A percentile compares a stretch with the other conserved stretches of the same genome.
Conservation (phyloP, 257 asterid genomes). For the Scutellaria minor region DNA sequence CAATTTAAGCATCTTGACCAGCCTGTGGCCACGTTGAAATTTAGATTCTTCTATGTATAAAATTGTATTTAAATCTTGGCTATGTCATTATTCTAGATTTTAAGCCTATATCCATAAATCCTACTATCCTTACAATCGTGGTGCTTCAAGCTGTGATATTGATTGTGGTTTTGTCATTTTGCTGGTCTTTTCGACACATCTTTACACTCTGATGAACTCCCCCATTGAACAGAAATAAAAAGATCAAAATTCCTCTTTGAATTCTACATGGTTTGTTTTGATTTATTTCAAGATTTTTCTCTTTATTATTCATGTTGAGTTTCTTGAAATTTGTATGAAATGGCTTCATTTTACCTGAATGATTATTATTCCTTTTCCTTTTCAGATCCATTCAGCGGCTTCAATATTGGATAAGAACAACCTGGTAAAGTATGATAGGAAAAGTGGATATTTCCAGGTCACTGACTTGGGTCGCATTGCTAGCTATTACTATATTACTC, state of each 20-base stretch:
- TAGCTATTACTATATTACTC: slow-evolving; percentile 61
- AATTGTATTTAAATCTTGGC: background rate
- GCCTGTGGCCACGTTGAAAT: background rate
- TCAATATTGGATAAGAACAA: slow-evolving; percentile 56
- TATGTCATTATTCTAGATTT: slow-evolving; percentile 1
- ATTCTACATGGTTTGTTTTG: slow-evolving; percentile 1
- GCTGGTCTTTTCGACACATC: background rate
- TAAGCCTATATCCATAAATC: background rate
- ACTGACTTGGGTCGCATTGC: slow-evolving; percentile 72
- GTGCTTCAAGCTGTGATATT: slow-evolving; percentile 7
- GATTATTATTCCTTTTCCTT: slow-evolving; percentile 3
- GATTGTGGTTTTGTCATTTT: slow-evolving; percentile 5
- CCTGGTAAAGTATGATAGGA: slow-evolving; percentile 64
- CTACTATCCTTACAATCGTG: background rate
- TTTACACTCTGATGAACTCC: background rate
- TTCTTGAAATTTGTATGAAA: slow-evolving; percentile 14
- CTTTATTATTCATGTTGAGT: background rate
- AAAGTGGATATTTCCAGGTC: slow-evolving; percentile 70
- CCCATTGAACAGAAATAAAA: background rate
- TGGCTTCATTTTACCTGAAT: slow-evolving; percentile 10
- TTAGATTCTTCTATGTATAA: background rate
- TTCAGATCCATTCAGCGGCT: slow-evolving; percentile 68
- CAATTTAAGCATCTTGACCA: background rate
- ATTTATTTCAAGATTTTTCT: background rate
- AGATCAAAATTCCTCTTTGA: background rate